Evolutionary conservation across 2,329 filamentous ascomycete species (phyloP), one percentile per base, ranked within the genome.

Genomic region (Neonectria hederae): DNA sequence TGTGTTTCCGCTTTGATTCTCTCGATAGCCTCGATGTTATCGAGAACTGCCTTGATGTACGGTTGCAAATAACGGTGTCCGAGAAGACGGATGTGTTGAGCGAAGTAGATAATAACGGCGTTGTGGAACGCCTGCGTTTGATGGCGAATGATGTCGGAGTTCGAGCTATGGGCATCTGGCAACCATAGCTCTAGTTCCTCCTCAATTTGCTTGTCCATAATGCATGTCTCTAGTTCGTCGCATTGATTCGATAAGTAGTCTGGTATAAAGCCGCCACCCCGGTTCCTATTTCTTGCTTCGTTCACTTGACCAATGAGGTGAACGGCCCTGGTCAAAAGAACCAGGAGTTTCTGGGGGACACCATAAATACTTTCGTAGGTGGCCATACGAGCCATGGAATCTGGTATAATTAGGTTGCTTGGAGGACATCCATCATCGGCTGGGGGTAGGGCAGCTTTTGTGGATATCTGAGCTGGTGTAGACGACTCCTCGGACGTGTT

Each of bases 71-170:
- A 73, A 0, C 66, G 59, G n/a, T 70, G 62, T 8, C 65, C 58
- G 2, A 73, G 56, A 0, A 69, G 59, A 6, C 66, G 63, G 0
- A 74, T 54, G 11, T 71, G 67, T 19, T 73, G 71, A 0, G 72
- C 61, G 28, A 74, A 73, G 56, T 74, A 74, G 6, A 74, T 70
- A 17, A 74, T 68, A n/a, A 74, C 28, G 21, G 72, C 72, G 26
- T 74, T 69, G 42, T 72, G 71, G 24, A 74, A 74, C 22, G 69
- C 69, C 4, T 45, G 42, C 2, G 67, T 68, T 14, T 69, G 67
- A 9, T 66, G 59, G 6, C 52, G 51, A 6, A 69, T 63, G 7
- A 69, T 68, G 4, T 51, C 42, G 0, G 66, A 63, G 22, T 62
- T 62, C 5, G 54, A 45, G 5, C 57, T 55, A 1, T 54, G 38